Percentiles rank a stretch among this genome's conserved stretches.
Conservation (phyloP, 2,329 filamentous ascomycete species). For the Dactylonectria estremocensis region DNA sequence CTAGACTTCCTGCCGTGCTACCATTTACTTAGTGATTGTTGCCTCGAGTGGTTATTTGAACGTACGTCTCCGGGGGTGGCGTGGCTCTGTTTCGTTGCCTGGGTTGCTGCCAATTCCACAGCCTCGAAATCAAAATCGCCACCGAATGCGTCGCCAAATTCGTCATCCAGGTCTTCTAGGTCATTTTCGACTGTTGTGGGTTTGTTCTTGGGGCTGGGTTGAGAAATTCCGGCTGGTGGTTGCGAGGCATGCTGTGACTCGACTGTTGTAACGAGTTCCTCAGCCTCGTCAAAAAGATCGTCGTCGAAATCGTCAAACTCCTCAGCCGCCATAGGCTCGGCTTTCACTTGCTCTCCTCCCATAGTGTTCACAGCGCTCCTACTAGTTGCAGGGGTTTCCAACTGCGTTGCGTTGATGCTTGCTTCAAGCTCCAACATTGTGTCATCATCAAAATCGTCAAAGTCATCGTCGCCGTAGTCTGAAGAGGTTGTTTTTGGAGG, state of each 20-base stretch:
- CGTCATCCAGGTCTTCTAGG: slow-evolving; percentile 46
- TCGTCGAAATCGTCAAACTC: slow-evolving; percentile 79
- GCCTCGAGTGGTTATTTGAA: slow-evolving; percentile 47
- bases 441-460: slow-evolving; percentile 75
- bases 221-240: slow-evolving; percentile 20
- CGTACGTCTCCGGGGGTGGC: slow-evolving; percentile 55
- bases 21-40: slow-evolving; percentile 73
- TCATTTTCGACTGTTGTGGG: slow-evolving; percentile 14
- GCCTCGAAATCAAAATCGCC: slow-evolving; percentile 87
- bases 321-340: slow-evolving; percentile 48
- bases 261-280: slow-evolving; percentile 46
- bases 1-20: slow-evolving; percentile 78
- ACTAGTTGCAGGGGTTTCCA: slow-evolving; percentile 30
- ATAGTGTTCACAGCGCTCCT: slow-evolving; percentile 13
- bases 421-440: slow-evolving; percentile 69
- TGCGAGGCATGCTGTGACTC: slow-evolving; percentile 41
- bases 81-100: slow-evolving; percentile 64
- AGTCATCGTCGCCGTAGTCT: slow-evolving; percentile 70
- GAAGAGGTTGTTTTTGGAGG: slow-evolving; percentile 50
- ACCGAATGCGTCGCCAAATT: slow-evolving; percentile 65
- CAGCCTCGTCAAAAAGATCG: slow-evolving; percentile 68
- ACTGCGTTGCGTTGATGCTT: slow-evolving; percentile 53
- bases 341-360: slow-evolving; percentile 6
- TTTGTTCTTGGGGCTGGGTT: slow-evolving; percentile 6
- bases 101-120: slow-evolving; percentile 80